A percentile compares a stretch with the other conserved stretches of the same genome.
phyloP scores from a whole-genome alignment of 805 yeast species.

The Candida jianshihensis region DNA sequence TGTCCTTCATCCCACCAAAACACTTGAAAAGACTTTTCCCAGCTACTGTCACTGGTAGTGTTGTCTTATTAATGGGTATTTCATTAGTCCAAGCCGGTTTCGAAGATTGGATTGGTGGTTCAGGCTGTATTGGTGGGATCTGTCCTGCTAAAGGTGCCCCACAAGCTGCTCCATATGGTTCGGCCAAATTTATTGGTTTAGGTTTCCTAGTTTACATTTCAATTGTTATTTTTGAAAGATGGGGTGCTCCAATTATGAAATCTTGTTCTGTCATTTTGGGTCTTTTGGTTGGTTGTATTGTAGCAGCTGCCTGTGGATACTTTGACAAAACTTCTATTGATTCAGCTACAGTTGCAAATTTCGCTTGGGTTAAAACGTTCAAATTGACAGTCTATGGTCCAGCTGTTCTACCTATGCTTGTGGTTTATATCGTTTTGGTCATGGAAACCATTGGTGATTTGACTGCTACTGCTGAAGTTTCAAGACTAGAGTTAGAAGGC shows the following conservation, averaged over 20 bases:
- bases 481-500: slow-evolving; percentile 79
- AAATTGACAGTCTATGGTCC: slow-evolving; percentile 75
- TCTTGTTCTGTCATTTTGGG: slow-evolving; percentile 90
- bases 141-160: slow-evolving; percentile 50
- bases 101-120: slow-evolving; percentile 84
- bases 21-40: slow-evolving; percentile 73
- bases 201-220: slow-evolving; percentile 77
- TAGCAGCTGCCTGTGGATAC: slow-evolving; percentile 88
- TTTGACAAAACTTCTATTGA: slow-evolving; percentile 53
- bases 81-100: slow-evolving; percentile 67
- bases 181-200: slow-evolving; percentile 81
- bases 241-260: slow-evolving; percentile 93
- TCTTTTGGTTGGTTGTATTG: slow-evolving; percentile 79
- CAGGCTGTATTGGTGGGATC: slow-evolving; percentile 48
- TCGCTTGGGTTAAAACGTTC: slow-evolving; percentile 85
- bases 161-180: slow-evolving; percentile 66
- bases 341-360: slow-evolving; percentile 77
- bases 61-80: slow-evolving; percentile 78
- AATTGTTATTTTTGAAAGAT: slow-evolving; percentile 71
- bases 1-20: slow-evolving; percentile 75
- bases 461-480: slow-evolving; percentile 90
- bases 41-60: slow-evolving; percentile 88
- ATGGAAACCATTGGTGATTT: slow-evolving; percentile 94
- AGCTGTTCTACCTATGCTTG: slow-evolving; percentile 75
- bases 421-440: slow-evolving; percentile 72